Percentiles rank a stretch among this genome's conserved stretches.
phyloP scores from a whole-genome alignment of 2,329 filamentous ascomycete genomes.

The Aspergillus tanneri region DNA sequence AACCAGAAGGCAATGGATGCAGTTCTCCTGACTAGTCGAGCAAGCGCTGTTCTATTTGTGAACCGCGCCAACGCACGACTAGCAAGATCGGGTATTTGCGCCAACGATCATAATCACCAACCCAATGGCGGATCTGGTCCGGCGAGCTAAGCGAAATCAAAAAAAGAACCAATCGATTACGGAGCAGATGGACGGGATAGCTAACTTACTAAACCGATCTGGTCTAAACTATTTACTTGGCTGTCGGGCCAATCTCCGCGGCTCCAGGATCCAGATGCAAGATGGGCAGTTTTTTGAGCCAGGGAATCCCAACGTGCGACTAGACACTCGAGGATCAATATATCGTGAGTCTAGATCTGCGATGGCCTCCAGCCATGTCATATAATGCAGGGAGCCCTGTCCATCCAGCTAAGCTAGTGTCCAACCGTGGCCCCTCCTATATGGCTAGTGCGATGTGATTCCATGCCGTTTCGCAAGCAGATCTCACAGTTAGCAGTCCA shows the following conservation, averaged over 20 bases:
- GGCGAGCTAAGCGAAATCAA: neutral
- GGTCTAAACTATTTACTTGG: neutral
- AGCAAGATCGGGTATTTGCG: constrained; percentile 13
- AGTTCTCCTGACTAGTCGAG: neutral
- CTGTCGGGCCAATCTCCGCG: neutral
- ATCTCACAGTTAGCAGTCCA: neutral
- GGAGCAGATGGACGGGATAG: too few species aligned
- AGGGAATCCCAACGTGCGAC: too few species aligned
- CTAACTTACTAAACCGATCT: too few species aligned
- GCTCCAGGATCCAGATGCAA: too few species aligned
- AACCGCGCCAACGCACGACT: constrained; percentile 9
- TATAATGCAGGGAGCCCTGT: neutral
- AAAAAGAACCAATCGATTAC: neutral
- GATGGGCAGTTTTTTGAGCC: too few species aligned
- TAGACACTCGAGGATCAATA: neutral
- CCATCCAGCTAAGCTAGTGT: neutral
- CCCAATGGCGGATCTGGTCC: too few species aligned
- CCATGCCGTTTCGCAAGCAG: neutral
- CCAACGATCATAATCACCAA: constrained; percentile 15
- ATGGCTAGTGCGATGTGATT: constrained; percentile 4
- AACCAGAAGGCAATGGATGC: too few species aligned
- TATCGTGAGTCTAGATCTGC: neutral
- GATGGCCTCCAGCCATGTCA: neutral
- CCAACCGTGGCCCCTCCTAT: neutral
- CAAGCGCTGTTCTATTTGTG: constrained; percentile 7